These are phyloP conservation scores for Lasiosphaeriaceae sp. DNA, from an alignment of 495 filamentous ascomycete genomes.

Conservation along the genomic window DNA sequence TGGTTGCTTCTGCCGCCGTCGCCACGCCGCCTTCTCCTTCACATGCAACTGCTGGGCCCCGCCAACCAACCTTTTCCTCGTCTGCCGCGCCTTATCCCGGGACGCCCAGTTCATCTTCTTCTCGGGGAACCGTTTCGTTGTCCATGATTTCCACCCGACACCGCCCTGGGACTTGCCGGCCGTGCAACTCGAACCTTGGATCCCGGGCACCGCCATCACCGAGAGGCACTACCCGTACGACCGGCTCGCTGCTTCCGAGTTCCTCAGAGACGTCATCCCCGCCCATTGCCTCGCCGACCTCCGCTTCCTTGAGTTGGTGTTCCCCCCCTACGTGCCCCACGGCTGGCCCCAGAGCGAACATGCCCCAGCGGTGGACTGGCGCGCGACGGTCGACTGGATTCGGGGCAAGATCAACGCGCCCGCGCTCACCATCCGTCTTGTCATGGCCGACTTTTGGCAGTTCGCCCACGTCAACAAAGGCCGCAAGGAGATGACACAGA, in stretches of 20 bases:
- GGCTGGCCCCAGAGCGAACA: slow-evolving; percentile 5
- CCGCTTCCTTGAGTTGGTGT: slow-evolving; percentile 13
- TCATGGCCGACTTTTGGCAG: slow-evolving; percentile 10
- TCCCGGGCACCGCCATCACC: not conserved
- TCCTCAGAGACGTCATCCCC: slow-evolving; percentile 9
- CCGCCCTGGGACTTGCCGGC: not conserved
- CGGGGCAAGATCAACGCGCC: slow-evolving; percentile 4
- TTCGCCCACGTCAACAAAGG: no score
- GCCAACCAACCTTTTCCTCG: slow-evolving; percentile 7
- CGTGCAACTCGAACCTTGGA: not conserved
- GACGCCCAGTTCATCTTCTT: slow-evolving; percentile 14
- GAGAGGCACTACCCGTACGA: slow-evolving; percentile 5
- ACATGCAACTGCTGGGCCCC: slow-evolving; percentile 14
- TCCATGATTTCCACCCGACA: slow-evolving; percentile 7
- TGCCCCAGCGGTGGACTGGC: slow-evolving; percentile 8
- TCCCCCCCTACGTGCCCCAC: not conserved
- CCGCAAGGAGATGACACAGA: not conserved
- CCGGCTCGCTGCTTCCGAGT: slow-evolving; percentile 5
- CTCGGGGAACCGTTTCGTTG: slow-evolving; percentile 11
- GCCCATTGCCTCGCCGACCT: slow-evolving; percentile 6
- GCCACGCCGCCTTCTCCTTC: slow-evolving; percentile 11
- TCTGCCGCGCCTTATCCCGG: slow-evolving; percentile 4
- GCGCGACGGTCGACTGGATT: slow-evolving; percentile 1
- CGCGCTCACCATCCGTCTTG: slow-evolving; percentile 5
- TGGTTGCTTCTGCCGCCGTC: slow-evolving; percentile 15